phyloP scores from a whole-genome alignment of 345 rosid species.

The Hibiscus trionum region DNA sequence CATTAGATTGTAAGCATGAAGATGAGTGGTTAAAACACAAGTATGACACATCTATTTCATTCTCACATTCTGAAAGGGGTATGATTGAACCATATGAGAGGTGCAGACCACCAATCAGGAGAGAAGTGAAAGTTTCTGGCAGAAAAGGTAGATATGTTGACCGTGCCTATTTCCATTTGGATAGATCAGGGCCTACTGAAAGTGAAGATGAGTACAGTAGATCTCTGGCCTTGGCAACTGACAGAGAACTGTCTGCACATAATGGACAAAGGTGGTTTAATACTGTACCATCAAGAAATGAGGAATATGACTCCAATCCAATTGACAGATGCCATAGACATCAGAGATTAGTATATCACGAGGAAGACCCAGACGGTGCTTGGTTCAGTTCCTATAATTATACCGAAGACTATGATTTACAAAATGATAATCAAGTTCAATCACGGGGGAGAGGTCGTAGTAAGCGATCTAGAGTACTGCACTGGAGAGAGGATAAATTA shows the following conservation, averaged over 20 bases:
- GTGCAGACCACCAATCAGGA: constrained; percentile 19
- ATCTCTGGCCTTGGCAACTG: constrained; percentile 15
- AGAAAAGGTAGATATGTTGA: constrained; percentile 27
- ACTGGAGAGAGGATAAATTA: constrained; percentile 21
- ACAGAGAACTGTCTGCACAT: constrained; percentile 20
- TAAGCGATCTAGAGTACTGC: constrained; percentile 14
- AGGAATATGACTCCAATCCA: constrained; percentile 17
- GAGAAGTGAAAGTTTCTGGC: constrained; percentile 22
- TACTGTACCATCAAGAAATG: constrained; percentile 12
- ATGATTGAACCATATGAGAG: constrained; percentile 22
- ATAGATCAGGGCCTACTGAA: constrained; percentile 23
- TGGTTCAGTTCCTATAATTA: constrained; percentile 12
- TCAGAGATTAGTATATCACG: constrained; percentile 15
- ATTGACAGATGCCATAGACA: constrained; percentile 16
- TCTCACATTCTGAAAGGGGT: constrained; percentile 22
- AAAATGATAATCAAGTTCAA: constrained; percentile 16
- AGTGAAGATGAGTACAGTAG: constrained; percentile 23
- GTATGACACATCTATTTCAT: constrained; percentile 18
- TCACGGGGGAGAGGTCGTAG: constrained; percentile 22
- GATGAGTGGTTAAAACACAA: constrained; percentile 22
- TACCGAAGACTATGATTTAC: constrained; percentile 8
- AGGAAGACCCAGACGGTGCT: constrained; percentile 21
- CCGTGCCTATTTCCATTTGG: constrained; percentile 25
- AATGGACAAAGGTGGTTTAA: constrained; percentile 26
- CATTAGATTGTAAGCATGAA: constrained; percentile 19